Percentiles rank a stretch among this genome's conserved stretches.
These are phyloP conservation scores for Penicillium sp. DNA, from an alignment of 2,329 filamentous ascomycete species.

Conservation along the genomic window DNA sequence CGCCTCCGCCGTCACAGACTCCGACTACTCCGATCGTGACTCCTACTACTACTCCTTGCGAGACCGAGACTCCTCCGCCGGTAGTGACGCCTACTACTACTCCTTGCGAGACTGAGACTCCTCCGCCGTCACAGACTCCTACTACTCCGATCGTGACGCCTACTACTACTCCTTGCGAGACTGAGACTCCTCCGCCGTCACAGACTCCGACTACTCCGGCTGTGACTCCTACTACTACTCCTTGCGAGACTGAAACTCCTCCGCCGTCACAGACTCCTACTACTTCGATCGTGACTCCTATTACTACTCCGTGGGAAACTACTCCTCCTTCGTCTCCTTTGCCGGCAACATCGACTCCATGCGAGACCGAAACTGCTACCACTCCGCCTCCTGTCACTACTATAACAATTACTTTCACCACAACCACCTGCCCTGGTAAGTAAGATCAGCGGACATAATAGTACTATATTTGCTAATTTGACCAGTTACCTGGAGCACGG, in stretches of 20 bases:
- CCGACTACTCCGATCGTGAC: background rate
- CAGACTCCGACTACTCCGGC: constrained; percentile 1
- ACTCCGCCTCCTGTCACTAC: constrained; percentile 7
- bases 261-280: background rate
- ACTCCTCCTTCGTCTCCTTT: constrained; percentile 1
- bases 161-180: background rate
- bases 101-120: constrained; percentile 3
- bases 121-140: background rate
- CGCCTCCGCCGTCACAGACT: background rate
- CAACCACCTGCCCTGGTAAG: constrained; percentile 31
- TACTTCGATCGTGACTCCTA: background rate
- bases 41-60: too few relatives aligned
- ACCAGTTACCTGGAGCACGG: constrained; percentile 21
- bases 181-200: background rate
- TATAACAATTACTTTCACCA: constrained; percentile 23
- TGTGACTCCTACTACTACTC: background rate
- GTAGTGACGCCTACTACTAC: background rate
- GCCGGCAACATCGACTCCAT: background rate
- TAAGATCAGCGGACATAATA: background rate
- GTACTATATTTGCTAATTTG: constrained; percentile 9
- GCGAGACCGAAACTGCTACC: constrained; percentile 7
- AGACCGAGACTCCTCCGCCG: too few relatives aligned
- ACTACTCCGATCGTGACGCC: background rate
- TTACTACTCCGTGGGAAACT: background rate
- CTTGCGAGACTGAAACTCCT: constrained; percentile 1